Evolutionary conservation across 768 basidiomycete genomes (phyloP).

Genomic region (Pulveroboletus sp.): DNA sequence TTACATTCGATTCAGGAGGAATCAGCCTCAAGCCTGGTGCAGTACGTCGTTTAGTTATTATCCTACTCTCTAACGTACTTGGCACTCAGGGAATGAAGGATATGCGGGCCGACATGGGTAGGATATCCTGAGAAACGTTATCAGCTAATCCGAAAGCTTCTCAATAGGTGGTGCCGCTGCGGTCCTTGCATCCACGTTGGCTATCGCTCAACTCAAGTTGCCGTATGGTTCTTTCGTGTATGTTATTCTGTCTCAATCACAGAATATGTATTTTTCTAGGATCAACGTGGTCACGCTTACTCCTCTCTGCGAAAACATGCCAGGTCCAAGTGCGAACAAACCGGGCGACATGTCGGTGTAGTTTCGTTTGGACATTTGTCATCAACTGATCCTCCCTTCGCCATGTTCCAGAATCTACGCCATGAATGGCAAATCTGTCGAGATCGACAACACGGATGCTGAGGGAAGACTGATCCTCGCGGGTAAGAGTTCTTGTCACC

Average conservation of each 20-base stretch:
- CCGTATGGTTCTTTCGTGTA: slow-evolving; percentile 49
- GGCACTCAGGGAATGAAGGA: slow-evolving; percentile 68
- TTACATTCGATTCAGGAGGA: slow-evolving; percentile 88
- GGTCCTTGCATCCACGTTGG: slow-evolving; percentile 68
- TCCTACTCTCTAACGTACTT: background rate
- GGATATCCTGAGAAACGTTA: background rate
- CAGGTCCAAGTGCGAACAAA: slow-evolving; percentile 62
- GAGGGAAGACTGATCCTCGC: slow-evolving; percentile 78
- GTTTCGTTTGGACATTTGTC: background rate
- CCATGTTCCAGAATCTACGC: slow-evolving; percentile 61
- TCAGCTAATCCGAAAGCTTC: background rate
- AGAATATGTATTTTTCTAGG: slow-evolving; percentile 32
- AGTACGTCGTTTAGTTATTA: slow-evolving; percentile 36
- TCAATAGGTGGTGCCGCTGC: slow-evolving; percentile 71
- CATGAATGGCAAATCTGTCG: slow-evolving; percentile 86
- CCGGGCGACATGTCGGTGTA: slow-evolving; percentile 76
- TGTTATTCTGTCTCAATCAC: background rate
- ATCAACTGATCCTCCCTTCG: too few species aligned
- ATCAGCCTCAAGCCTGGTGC: slow-evolving; percentile 79
- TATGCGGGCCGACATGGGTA: slow-evolving; percentile 89
- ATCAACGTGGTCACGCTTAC: slow-evolving; percentile 73
- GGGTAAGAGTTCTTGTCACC: slow-evolving; percentile 36
- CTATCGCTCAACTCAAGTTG: slow-evolving; percentile 78
- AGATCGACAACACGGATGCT: slow-evolving; percentile 87
- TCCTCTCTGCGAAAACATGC: slow-evolving; percentile 85